These are phyloP conservation scores for Microdochium paspali DNA, from an alignment of 2,329 filamentous ascomycete genomes.

Conservation along the genomic window DNA sequence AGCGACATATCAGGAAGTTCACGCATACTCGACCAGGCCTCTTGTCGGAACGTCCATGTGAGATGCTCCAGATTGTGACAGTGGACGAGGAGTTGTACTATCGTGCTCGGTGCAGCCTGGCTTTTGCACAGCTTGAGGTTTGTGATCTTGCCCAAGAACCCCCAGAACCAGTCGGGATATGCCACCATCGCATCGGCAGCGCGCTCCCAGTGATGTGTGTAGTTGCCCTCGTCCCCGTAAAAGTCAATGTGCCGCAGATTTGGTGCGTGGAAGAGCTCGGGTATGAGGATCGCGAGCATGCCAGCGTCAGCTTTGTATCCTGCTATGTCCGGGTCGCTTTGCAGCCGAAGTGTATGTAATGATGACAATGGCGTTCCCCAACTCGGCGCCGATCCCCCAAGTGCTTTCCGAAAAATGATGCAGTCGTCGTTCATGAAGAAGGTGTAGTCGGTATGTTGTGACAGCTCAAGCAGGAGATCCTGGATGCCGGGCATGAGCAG, in stretches of 20 bases:
- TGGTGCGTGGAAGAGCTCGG: background rate
- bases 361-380: background rate
- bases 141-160: background rate
- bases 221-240: background rate
- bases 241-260: background rate
- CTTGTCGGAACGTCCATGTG: background rate
- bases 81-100: background rate
- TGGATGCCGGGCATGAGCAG: background rate
- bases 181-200: background rate
- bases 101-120: background rate
- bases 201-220: background rate
- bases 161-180: background rate
- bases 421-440: constrained; percentile 1
- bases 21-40: background rate
- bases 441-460: background rate
- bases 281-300: background rate
- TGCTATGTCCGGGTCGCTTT: background rate
- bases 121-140: background rate
- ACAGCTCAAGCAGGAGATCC: background rate
- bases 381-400: background rate
- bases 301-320: background rate
- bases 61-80: background rate
- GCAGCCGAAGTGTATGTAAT: background rate
- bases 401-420: background rate
- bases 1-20: background rate